Evolutionary conservation across 2,329 filamentous ascomycete species (phyloP).

Genomic region (Trichocomaceae sp.): DNA sequence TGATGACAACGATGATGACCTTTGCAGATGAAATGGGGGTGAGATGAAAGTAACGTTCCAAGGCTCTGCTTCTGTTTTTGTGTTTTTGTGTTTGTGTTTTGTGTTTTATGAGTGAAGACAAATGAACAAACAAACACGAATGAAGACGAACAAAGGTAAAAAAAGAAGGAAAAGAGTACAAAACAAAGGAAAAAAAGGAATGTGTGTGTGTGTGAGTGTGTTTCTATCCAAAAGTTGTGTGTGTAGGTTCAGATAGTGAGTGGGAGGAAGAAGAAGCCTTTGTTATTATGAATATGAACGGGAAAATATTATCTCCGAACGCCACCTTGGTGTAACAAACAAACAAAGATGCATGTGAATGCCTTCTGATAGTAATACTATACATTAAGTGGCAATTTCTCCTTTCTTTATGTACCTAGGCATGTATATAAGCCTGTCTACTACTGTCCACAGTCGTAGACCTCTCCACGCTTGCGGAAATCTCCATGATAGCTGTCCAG

Average conservation of each 20-base stretch:
- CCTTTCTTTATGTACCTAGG: background rate
- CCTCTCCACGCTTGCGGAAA: slow-evolving; percentile 25
- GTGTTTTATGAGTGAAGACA: background rate
- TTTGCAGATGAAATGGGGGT: background rate
- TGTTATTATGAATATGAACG: background rate
- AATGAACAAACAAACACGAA: background rate
- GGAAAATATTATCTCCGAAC: background rate
- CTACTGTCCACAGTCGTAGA: slow-evolving; percentile 9
- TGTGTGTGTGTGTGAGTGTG: background rate
- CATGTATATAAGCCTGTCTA: too few relatives aligned
- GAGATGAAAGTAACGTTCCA: background rate
- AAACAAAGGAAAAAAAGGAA: background rate
- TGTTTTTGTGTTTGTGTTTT: background rate
- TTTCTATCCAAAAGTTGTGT: too few relatives aligned
- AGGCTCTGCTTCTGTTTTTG: too few relatives aligned
- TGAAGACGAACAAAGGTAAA: background rate
- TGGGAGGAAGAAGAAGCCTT: background rate
- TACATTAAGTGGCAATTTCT: background rate
- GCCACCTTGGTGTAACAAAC: background rate
- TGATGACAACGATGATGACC: background rate
- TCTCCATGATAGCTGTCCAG: slow-evolving; percentile 42
- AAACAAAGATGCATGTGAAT: background rate
- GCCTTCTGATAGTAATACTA: background rate
- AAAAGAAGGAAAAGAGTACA: background rate
- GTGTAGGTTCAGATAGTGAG: background rate